Base-by-base conservation (phyloP, 1,139 yeast species). In the Lodderomyces oxycetoniae region DNA sequence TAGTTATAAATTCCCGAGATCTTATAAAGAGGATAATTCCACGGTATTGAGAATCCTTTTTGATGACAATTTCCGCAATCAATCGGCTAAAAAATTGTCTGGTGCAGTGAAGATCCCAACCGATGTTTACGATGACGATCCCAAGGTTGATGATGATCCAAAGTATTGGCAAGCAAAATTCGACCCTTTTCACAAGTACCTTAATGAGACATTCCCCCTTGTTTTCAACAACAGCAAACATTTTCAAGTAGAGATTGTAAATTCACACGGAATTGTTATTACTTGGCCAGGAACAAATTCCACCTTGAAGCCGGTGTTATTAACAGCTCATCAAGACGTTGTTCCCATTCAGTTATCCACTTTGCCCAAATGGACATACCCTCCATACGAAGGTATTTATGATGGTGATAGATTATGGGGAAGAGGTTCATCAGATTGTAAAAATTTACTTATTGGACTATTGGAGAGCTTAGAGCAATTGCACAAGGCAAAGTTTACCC, bases 31-130 rank as follows among this genome's bases (percentile, higher is more conserved):
- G 4, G 66, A 65, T 46, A 63, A 61, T 36, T 47, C 62, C 12
- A 58, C 64, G 8, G 66, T 53, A 1, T 34, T 58, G 8, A 45
- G 34, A 4, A 59, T 62, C 24, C 38, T 63, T 22, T 27, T 55
- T 26, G 67, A 64, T 41, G 54, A 50, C 21, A 28, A 41, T 1
- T 71, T 59, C 49, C 52, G 68, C 39, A 45, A 53, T 19, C 42
- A 42, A 15, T 64, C 74, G 0, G 63, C 58, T 10, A 39, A 46
- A 17, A 66, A 61, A 32, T 51, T 70, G 31, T 55, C 63, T 9
- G 76, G 74, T 9, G 79, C 88, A 1, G 64, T 84, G 20, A 67
- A 66, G 45, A 60, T 80, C 32, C 77, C 84, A 12, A 80, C 91
- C 5, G 78, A 74, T 45, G 68, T 76, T 12, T 74, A 61, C 41